A percentile compares a stretch with the other conserved stretches of the same genome.
Conservation (phyloP, 2,329 filamentous ascomycete genomes). For the Claviceps africana region DNA sequence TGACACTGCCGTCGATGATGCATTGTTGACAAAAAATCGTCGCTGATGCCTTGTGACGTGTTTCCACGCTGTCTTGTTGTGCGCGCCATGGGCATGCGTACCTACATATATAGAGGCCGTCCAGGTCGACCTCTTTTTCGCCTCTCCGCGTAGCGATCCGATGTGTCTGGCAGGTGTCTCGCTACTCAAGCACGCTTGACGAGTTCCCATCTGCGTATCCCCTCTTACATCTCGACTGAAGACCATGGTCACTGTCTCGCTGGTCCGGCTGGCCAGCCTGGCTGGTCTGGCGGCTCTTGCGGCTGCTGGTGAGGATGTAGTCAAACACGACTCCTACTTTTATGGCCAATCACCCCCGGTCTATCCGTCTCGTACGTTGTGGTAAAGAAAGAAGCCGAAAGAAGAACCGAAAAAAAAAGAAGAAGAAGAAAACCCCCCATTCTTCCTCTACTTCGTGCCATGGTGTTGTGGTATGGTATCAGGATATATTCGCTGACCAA, state of each 20-base stretch:
- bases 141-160: neutral
- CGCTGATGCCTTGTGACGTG: neutral
- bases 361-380: constrained; percentile 37
- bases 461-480: neutral
- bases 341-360: constrained; percentile 36
- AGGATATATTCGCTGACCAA: neutral
- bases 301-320: constrained; percentile 11
- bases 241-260: neutral
- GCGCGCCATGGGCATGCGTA: too few relatives aligned
- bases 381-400: too few relatives aligned
- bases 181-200: neutral
- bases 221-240: neutral
- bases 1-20: neutral
- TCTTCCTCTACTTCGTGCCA: neutral
- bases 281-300: constrained; percentile 4
- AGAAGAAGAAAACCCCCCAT: neutral
- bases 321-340: constrained; percentile 29
- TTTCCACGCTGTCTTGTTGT: neutral
- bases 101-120: neutral
- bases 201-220: neutral
- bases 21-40: neutral
- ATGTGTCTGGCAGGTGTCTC: neutral
- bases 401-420: neutral
- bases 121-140: neutral
- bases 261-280: constrained; percentile 1